Evolutionary conservation across 2,329 filamentous ascomycete species (phyloP).

Genomic region (Claviceps sp.): DNA sequence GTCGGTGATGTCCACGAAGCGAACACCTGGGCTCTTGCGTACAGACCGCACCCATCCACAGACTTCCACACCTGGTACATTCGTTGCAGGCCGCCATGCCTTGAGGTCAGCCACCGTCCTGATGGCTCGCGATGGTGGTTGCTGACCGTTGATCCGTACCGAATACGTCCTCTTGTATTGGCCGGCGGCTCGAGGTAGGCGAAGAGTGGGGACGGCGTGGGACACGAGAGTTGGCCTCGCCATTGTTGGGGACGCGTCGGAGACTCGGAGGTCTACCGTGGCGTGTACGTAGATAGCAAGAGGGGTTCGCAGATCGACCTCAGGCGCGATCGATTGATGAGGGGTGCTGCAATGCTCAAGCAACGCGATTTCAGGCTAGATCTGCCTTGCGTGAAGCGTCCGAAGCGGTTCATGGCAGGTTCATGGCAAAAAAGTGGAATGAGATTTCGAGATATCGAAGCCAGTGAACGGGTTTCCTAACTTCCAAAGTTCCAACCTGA

Average conservation of each 20-base stretch:
- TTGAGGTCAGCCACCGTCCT: conserved; percentile 43
- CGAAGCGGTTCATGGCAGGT: neutral
- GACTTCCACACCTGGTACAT: conserved; percentile 41
- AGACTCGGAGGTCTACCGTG: neutral
- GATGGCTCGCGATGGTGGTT: conserved; percentile 18
- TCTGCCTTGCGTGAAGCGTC: neutral
- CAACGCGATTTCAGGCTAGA: neutral
- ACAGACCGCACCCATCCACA: conserved; percentile 75
- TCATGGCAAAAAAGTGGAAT: neutral
- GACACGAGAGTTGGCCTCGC: neutral
- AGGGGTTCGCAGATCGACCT: neutral
- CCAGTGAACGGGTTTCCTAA: neutral
- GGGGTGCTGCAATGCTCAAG: neutral
- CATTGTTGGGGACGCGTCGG: neutral
- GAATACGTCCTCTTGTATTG: conserved; percentile 17
- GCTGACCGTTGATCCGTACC: conserved; percentile 15
- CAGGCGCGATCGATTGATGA: neutral
- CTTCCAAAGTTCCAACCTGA: neutral
- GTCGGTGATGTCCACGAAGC: conserved; percentile 78
- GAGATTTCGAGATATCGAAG: neutral
- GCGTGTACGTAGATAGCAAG: neutral
- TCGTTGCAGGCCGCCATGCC: conserved; percentile 31
- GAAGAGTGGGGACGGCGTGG: neutral
- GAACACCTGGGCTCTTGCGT: conserved; percentile 69
- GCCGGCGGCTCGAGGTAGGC: neutral